Evolutionary conservation across 331 rosid species (phyloP).

Genomic region (Rosa hybrid): DNA sequence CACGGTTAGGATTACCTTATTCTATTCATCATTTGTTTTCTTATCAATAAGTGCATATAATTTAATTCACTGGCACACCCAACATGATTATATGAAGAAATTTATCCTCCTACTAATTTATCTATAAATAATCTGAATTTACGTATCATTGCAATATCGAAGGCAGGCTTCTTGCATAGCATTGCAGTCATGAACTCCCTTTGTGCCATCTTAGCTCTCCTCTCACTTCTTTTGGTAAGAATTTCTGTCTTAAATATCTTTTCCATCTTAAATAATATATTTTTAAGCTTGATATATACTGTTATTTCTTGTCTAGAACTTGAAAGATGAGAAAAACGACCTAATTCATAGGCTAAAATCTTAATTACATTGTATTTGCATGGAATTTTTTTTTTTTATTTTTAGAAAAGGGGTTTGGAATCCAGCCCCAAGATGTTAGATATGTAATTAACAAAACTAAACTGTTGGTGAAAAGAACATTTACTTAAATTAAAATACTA

Average conservation of each 20-base stretch:
- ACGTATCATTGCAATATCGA: background rate
- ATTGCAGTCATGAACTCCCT: slow-evolving; percentile 28
- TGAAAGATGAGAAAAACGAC: background rate
- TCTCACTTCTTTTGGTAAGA: slow-evolving; percentile 46
- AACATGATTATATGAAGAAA: background rate
- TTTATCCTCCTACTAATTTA: background rate
- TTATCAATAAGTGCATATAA: background rate
- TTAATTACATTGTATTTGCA: background rate
- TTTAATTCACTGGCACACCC: background rate
- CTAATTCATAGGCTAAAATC: too few species aligned
- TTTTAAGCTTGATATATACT: background rate
- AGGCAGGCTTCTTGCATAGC: background rate
- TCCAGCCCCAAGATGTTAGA: background rate
- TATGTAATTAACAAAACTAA: background rate
- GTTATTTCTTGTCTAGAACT: too few species aligned
- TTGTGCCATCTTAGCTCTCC: slow-evolving; percentile 26
- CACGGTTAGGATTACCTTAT: too few species aligned
- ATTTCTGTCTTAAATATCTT: background rate
- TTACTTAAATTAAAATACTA: background rate
- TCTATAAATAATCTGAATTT: background rate
- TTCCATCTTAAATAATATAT: background rate
- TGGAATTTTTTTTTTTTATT: background rate
- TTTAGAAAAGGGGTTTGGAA: too few species aligned
- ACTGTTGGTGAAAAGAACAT: background rate
- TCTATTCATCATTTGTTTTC: background rate